Base-by-base conservation (phyloP, 1,139 yeast genomes). In the Sugiyamaella grinbergsii region DNA sequence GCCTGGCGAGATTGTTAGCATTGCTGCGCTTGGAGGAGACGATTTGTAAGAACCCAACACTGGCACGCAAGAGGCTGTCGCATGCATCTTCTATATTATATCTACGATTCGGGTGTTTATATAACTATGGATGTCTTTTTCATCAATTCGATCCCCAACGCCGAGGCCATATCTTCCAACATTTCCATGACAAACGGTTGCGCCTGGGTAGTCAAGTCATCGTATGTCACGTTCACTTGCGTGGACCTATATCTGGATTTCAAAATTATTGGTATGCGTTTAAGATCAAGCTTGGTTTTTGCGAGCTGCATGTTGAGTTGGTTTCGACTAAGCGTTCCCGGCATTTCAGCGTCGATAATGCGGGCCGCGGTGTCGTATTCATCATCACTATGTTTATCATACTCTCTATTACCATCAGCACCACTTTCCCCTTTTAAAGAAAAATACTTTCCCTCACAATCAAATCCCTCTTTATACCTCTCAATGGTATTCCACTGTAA, bases 1-100 rank as follows among this genome's bases (percentile, higher is more conserved):
- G 72, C 98, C 98, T 0, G 98, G 98, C 45, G 95, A 93, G 71
- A 84, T 69, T 2, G 71, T 72, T 15, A 59, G 62, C 49, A 58
- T 69, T 33, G 59, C 61, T 11, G 69, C 63, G 8, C 50, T 65
- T 20, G 57, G 59, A 34, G 68, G 67, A 22, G 71, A 67, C 51
- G 70, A 66, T 46, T 57, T 66, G 28, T 66, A 54, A 51, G n/a
- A 28, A 10, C 5, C 13, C 7, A 23, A 23, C 5, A 13, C 20
- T 24, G 10, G 28, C 28, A 24, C 28, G 10, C 28, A 24, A 24
- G 28, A 7, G 28, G n/a, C n/a, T 24, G 10, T 24, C 37, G n/a
- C 5, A 38, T 6, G 34, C 31, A 7, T 26, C n/a, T 10, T 42
- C 28, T 23, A 5, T 23, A 5, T 23, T 23, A 5, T 23, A 23